Evolutionary conservation across 805 yeast genomes (phyloP).

Genomic region (Trichomonascus vanleenenianus): DNA sequence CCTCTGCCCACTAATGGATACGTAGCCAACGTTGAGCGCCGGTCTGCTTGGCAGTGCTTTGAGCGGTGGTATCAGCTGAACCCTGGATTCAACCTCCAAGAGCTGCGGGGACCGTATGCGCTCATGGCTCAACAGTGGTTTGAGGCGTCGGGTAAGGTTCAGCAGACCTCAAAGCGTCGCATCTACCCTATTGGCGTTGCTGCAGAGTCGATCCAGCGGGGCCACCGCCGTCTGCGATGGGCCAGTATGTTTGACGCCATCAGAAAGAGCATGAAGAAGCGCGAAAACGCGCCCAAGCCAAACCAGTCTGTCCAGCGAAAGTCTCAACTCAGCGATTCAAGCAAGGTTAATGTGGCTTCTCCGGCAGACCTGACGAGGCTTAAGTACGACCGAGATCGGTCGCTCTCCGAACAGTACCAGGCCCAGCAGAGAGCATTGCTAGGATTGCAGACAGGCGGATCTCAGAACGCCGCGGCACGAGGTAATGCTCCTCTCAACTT

Average conservation of each 20-base stretch:
- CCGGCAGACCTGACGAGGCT: constrained; percentile 79
- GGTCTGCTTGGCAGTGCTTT: constrained; percentile 99
- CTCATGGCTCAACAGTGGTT: constrained; percentile 84
- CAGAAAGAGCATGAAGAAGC: constrained; percentile 78
- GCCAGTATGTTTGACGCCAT: constrained; percentile 96
- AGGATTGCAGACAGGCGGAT: too few species aligned
- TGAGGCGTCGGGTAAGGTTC: constrained; percentile 83
- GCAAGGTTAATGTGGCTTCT: constrained; percentile 45
- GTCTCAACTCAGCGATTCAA: constrained; percentile 21
- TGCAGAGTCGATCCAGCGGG: constrained; percentile 84
- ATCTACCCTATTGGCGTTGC: constrained; percentile 93
- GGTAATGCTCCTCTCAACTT: too few species aligned
- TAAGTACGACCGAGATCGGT: constrained; percentile 80
- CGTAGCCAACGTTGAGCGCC: constrained; percentile 81
- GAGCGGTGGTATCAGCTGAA: constrained; percentile 91
- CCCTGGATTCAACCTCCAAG: constrained; percentile 78
- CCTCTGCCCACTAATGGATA: constrained; percentile 60
- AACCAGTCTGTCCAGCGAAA: constrained; percentile 36
- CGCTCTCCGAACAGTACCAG: constrained; percentile 53
- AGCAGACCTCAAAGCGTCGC: constrained; percentile 78
- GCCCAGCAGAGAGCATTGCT: constrained; percentile 16
- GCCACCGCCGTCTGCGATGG: constrained; percentile 88
- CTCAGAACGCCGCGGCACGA: too few species aligned
- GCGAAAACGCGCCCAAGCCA: constrained; percentile 70
- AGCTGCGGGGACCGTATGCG: constrained; percentile 82